A percentile compares a stretch with the other conserved stretches of the same genome.
Conservation (phyloP, 441 rosid genomes). For the Eruca vesicaria region DNA sequence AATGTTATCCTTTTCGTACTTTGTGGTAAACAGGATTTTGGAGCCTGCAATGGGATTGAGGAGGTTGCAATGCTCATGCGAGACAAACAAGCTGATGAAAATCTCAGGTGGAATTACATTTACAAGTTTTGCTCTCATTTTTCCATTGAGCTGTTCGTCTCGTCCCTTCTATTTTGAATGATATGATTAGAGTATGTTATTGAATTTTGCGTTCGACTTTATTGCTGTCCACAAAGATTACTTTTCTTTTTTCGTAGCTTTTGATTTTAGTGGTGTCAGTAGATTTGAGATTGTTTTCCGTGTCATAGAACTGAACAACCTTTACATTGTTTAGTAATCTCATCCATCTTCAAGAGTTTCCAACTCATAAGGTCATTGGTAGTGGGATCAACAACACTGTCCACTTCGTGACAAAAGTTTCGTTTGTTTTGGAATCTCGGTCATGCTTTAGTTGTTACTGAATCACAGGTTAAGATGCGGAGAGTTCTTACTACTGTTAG, state of each 20-base stretch:
- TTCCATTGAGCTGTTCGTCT: background rate
- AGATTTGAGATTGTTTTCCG: background rate
- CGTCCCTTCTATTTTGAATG: background rate
- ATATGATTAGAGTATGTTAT: background rate
- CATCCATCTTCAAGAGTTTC: background rate
- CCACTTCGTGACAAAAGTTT: background rate
- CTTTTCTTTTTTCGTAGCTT: background rate
- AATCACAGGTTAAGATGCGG: constrained; percentile 77
- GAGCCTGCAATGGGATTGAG: constrained; percentile 78
- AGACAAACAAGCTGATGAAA: constrained; percentile 87
- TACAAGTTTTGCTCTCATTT: background rate
- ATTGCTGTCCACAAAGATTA: background rate
- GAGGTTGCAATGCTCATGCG: constrained; percentile 76
- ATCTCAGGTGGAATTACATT: constrained; percentile 59
- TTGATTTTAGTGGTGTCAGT: background rate
- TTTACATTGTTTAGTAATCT: constrained; percentile 1
- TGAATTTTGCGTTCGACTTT: too few relatives aligned
- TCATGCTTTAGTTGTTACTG: constrained; percentile 7
- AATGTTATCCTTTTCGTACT: background rate
- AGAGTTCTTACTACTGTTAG: constrained; percentile 86
- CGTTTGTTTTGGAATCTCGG: background rate
- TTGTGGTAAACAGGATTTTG: constrained; percentile 61
- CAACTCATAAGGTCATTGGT: background rate
- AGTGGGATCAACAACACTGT: background rate
- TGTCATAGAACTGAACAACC: constrained; percentile 8